Conservation (phyloP, 1,139 yeast genomes). For the Petasospora fabianii region DNA sequence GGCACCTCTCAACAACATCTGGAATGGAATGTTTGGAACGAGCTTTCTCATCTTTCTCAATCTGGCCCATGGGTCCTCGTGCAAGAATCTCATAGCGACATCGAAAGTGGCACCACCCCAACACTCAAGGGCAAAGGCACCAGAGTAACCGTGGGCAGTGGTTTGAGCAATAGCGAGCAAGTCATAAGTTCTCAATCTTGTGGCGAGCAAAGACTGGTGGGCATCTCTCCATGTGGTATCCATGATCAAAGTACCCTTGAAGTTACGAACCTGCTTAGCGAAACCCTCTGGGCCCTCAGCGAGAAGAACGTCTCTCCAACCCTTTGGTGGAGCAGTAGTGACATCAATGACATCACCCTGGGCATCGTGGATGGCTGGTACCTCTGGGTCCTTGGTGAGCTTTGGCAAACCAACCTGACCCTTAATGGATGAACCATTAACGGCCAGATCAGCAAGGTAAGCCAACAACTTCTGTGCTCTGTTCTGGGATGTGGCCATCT, state of each 20-base stretch:
- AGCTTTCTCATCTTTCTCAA: conserved; percentile 79
- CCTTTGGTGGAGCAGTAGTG: conserved; percentile 55
- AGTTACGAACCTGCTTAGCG: conserved; percentile 79
- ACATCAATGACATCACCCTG: conserved; percentile 55
- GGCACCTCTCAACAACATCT: conserved; percentile 98
- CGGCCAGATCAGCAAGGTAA: conserved; percentile 88
- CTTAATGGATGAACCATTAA: conserved; percentile 90
- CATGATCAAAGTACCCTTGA: conserved; percentile 86
- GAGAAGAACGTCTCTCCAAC: conserved; percentile 88
- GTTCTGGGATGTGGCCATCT: conserved; percentile 91
- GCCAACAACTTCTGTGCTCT: conserved; percentile 92
- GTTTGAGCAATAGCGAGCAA: conserved; percentile 87
- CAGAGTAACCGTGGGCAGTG: conserved; percentile 85
- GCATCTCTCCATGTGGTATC: conserved; percentile 99
- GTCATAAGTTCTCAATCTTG: conserved; percentile 94
- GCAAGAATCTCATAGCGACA: conserved; percentile 95
- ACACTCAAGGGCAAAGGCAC: conserved; percentile 94
- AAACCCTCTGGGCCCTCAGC: conserved; percentile 85
- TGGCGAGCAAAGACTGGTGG: conserved; percentile 96
- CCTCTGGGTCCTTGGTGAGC: conserved; percentile 64
- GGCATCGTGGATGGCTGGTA: conserved; percentile 69
- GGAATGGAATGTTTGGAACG: conserved; percentile 98
- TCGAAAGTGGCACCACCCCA: conserved; percentile 99
- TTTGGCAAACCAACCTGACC: conserved; percentile 95
- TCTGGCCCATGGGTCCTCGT: conserved; percentile 99